Evolutionary conservation across 352 stramenopile species (phyloP).

Genomic region (Peronosclerospora sorghi): DNA sequence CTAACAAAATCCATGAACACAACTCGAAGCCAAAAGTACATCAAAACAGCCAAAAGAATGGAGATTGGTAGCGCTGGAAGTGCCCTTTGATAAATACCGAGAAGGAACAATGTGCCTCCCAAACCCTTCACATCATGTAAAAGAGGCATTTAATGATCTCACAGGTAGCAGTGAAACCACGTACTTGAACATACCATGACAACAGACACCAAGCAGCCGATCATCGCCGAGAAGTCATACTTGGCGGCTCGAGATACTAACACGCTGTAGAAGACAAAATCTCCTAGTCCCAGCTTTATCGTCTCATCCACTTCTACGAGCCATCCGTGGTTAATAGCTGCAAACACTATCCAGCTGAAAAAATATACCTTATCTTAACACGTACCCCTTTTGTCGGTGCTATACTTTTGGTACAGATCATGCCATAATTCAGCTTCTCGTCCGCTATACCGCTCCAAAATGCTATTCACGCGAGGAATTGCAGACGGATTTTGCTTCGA

Average conservation of each 20-base stretch:
- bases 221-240: constrained; percentile 93
- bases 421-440: constrained; percentile 69
- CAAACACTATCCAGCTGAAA: not conserved
- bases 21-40: constrained; percentile 76
- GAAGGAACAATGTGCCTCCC: constrained; percentile 89
- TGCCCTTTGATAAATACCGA: constrained; percentile 92
- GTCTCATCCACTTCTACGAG: constrained; percentile 58
- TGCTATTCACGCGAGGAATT: constrained; percentile 53
- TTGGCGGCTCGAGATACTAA: constrained; percentile 93
- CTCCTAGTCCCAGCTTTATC: constrained; percentile 93
- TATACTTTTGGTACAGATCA: constrained; percentile 69
- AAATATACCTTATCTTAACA: not conserved
- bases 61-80: constrained; percentile 95
- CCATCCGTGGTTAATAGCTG: not conserved
- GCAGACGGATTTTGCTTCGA: constrained; percentile 49
- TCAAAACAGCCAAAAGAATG: constrained; percentile 60
- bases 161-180: not conserved
- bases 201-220: constrained; percentile 87
- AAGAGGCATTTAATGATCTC: not conserved
- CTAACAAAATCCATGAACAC: constrained; percentile 61
- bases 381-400: constrained; percentile 39
- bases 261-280: constrained; percentile 99
- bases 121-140: constrained; percentile 55
- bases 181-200: constrained; percentile 66
- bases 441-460: constrained; percentile 64